Evolutionary conservation across 768 basidiomycete genomes (phyloP).

Genomic region (Hebeloma cylindrosporum): DNA sequence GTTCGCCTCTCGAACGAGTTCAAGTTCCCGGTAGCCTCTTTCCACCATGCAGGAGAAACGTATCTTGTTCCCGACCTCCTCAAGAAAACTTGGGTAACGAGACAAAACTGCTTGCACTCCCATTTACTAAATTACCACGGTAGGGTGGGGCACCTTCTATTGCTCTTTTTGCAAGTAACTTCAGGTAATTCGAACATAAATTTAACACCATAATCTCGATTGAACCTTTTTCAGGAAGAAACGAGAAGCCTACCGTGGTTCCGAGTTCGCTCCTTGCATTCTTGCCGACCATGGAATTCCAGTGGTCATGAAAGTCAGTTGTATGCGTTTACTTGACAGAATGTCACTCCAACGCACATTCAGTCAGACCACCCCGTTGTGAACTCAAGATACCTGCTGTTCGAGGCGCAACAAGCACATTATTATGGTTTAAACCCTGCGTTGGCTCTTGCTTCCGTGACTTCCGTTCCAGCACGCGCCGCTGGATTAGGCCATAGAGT

Average conservation of each 20-base stretch:
- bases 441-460: conserved; percentile 62
- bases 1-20: conserved; percentile 80
- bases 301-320: conserved; percentile 69
- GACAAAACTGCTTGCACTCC: neutral
- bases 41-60: conserved; percentile 80
- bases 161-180: conserved; percentile 71
- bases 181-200: conserved; percentile 31
- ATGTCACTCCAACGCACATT: neutral
- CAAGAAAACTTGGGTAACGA: conserved; percentile 61
- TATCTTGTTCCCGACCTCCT: conserved; percentile 79
- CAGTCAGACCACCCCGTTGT: conserved; percentile 58
- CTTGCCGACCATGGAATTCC: conserved; percentile 63
- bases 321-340: neutral
- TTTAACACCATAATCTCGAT: too few species aligned
- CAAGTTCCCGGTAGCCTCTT: conserved; percentile 70
- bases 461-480: conserved; percentile 59
- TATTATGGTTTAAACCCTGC: conserved; percentile 62
- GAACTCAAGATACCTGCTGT: conserved; percentile 64
- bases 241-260: conserved; percentile 63
- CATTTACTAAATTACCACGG: neutral
- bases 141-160: conserved; percentile 59
- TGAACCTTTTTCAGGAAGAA: conserved; percentile 33
- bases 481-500: conserved; percentile 70
- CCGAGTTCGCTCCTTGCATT: conserved; percentile 70
- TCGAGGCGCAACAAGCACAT: conserved; percentile 70